phyloP scores from a whole-genome alignment of 2,329 filamentous ascomycete species.

The Microascus cirrosus region DNA sequence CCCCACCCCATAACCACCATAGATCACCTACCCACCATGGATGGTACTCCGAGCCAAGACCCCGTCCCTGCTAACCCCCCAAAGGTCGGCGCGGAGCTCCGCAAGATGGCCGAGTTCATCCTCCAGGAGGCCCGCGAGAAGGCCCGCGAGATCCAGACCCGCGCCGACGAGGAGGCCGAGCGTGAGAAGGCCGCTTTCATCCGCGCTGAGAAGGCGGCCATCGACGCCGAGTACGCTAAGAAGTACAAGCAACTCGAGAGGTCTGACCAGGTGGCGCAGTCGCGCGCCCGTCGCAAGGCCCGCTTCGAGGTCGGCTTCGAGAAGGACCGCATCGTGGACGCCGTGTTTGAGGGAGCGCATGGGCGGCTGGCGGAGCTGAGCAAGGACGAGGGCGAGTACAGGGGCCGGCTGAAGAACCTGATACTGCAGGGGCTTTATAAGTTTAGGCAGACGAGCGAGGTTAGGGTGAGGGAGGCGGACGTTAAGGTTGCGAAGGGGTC shows the following conservation, averaged over 20 bases:
- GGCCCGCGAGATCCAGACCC: slow-evolving; percentile 92
- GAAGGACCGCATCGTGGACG: slow-evolving; percentile 82
- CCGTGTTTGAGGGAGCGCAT: slow-evolving; percentile 72
- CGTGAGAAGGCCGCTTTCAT: slow-evolving; percentile 99
- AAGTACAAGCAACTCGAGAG: slow-evolving; percentile 98
- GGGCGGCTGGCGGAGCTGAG: slow-evolving; percentile 55
- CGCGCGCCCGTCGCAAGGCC: slow-evolving; percentile 92
- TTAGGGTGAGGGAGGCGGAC: slow-evolving; percentile 74
- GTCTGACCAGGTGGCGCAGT: slow-evolving; percentile 97
- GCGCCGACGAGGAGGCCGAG: slow-evolving; percentile 97
- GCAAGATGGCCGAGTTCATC: slow-evolving; percentile 99
- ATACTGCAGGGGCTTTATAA: slow-evolving; percentile 86
- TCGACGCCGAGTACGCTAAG: slow-evolving; percentile 91
- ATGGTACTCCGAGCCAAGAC: not conserved
- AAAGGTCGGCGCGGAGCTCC: slow-evolving; percentile 93
- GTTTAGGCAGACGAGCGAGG: slow-evolving; percentile 58
- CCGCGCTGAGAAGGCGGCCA: slow-evolving; percentile 84
- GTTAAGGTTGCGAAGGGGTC: slow-evolving; percentile 66
- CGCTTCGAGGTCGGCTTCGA: slow-evolving; percentile 78
- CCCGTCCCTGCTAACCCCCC: not conserved
- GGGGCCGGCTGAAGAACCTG: slow-evolving; percentile 64
- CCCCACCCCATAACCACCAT: not conserved
- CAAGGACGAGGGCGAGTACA: slow-evolving; percentile 65
- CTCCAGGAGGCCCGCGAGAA: slow-evolving; percentile 97
- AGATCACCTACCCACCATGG: slow-evolving; percentile 10